Conservation (phyloP, 2,329 filamentous ascomycete genomes). For the Dactylellina haptotyla region DNA sequence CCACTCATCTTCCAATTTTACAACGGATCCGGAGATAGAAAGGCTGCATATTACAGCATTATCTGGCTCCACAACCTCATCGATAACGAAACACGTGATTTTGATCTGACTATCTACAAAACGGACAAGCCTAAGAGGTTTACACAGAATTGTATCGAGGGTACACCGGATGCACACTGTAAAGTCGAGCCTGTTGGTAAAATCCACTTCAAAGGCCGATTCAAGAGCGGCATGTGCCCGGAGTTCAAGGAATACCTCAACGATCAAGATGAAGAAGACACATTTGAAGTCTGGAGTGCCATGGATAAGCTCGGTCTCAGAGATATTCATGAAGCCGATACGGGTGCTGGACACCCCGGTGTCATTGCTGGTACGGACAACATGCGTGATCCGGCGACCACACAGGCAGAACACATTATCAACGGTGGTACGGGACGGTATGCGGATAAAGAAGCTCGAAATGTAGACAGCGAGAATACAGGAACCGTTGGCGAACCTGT, state of each 20-base stretch:
- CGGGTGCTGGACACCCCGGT: conserved; percentile 31
- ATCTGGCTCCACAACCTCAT: conserved; percentile 87
- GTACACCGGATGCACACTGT: conserved; percentile 78
- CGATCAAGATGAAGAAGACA: conserved; percentile 90
- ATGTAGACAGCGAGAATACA: conserved; percentile 41
- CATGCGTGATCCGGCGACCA: conserved; percentile 45
- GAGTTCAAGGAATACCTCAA: conserved; percentile 86
- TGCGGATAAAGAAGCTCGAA: conserved; percentile 43
- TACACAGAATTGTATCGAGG: conserved; percentile 91
- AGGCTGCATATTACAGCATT: conserved; percentile 70
- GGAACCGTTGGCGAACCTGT: conserved; percentile 25
- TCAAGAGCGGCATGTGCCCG: conserved; percentile 89
- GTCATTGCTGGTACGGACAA: conserved; percentile 40
- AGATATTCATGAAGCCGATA: conserved; percentile 47
- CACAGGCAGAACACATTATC: conserved; percentile 35
- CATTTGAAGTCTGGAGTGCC: conserved; percentile 93
- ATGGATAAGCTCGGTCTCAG: conserved; percentile 44
- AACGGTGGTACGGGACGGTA: conserved; percentile 44
- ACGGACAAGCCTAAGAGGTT: conserved; percentile 79
- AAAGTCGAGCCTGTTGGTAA: conserved; percentile 82
- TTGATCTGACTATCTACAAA: conserved; percentile 91
- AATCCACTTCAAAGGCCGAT: conserved; percentile 79
- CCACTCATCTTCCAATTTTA: conserved; percentile 91
- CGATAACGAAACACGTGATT: conserved; percentile 79
- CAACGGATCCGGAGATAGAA: conserved; percentile 59